Base-by-base conservation (phyloP, 495 filamentous ascomycete species). In the Tuber magnatum region DNA sequence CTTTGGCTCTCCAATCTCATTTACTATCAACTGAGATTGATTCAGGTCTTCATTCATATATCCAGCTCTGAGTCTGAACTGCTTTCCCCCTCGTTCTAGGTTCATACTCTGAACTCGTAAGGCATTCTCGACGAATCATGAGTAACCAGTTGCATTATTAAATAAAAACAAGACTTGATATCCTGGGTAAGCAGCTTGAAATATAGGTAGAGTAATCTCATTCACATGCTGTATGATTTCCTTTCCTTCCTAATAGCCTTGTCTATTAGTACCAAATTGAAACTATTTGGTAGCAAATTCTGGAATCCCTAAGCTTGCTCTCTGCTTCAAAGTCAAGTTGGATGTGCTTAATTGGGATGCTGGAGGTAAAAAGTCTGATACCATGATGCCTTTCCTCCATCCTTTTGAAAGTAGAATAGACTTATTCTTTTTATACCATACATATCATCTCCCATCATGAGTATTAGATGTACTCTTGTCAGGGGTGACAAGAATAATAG, bases 91-190 rank as follows among this genome's bases (percentile, higher is more conserved):
- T 18, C 7, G 40, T 24, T 68, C 74, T 39, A 73, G 61, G 28
- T 73, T 76, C 48, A 76, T 76, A n/a, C 68, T 72, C 28, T 40
- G 40, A 68, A 68, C 46, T 40, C n/a, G 28, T 42, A 76, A 71
- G 18, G 70, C 70, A 73, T 76, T 70, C 39, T 44, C 43, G 40
- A 48, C 38, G 39, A n/a, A 76, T 2, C 38, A 44, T 72, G 28
- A 24, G 38, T 73, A 39, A 14, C 51, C 73, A 0, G 70, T 71
- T 61, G 71, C 70, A 40, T 76, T 73, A 18, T 76, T 46, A 69
- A 76, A 76, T 28, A 72, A 16, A 14, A 76, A 76, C 16, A 76
- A 44, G 0, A 35, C 71, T 73, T 73, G 46, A 28, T 41, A 72
- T 18, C 48, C 18, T 22, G 35, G 71, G 40, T 51, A 71, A 6